phyloP scores from a whole-genome alignment of 306 rosid genomes.

The Fagus crenata region DNA sequence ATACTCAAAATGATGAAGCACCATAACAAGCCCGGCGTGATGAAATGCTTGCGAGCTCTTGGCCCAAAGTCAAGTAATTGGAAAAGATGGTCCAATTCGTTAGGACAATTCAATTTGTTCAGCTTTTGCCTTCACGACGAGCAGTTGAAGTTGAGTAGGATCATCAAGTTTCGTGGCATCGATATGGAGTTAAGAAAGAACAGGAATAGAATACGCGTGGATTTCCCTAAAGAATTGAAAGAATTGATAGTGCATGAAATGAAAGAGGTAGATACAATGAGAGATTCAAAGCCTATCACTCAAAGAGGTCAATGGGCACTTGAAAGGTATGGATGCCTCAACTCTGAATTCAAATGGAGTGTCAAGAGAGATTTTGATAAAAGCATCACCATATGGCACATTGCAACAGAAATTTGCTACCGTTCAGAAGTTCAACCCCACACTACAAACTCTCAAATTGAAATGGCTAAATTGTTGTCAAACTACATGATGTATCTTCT shows the following conservation, averaged over 20 bases:
- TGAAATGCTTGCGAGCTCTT: slow-evolving; percentile 39
- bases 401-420: slow-evolving; percentile 63
- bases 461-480: slow-evolving; percentile 42
- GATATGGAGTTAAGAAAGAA: slow-evolving; percentile 39
- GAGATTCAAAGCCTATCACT: slow-evolving; percentile 41
- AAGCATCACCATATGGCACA: slow-evolving; percentile 64
- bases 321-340: slow-evolving; percentile 37
- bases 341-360: slow-evolving; percentile 38
- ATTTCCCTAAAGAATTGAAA: slow-evolving; percentile 38
- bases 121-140: slow-evolving; percentile 49
- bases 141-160: slow-evolving; percentile 32
- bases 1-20: slow-evolving; percentile 48
- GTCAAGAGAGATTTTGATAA: slow-evolving; percentile 53
- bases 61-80: slow-evolving; percentile 37
- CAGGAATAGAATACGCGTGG: slow-evolving; percentile 24
- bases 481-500: slow-evolving; percentile 72
- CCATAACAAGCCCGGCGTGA: slow-evolving; percentile 33
- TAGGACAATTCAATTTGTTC: slow-evolving; percentile 59
- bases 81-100: slow-evolving; percentile 71
- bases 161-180: slow-evolving; percentile 36
- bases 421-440: slow-evolving; percentile 11
- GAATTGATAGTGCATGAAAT: slow-evolving; percentile 46
- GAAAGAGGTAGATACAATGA: slow-evolving; percentile 40
- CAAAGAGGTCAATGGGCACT: slow-evolving; percentile 58
- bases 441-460: slow-evolving; percentile 14